A percentile compares a stretch with the other conserved stretches of the same genome.
Evolutionary conservation across 208 protist genomes (phyloP).

Genomic region (Trichomonas vaginalis): DNA sequence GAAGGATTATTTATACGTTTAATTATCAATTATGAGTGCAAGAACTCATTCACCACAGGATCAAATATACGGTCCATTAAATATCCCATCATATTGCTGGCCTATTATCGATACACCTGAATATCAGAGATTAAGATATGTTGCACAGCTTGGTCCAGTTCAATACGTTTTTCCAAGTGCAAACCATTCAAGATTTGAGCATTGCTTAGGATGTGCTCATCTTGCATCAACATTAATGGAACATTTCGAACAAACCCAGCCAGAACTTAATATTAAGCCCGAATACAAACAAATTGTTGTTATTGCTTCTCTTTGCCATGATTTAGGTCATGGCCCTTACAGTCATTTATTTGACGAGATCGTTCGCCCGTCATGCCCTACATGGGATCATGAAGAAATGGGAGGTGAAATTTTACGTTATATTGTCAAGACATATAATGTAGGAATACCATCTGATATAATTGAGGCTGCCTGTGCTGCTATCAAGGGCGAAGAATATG

Average conservation of each 20-base stretch:
- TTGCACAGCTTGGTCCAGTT: conserved; percentile 28
- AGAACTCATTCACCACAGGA: not conserved
- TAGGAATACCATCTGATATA: not conserved
- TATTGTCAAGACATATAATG: not conserved
- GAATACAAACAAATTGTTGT: conserved; percentile 18
- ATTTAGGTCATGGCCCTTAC: conserved; percentile 37
- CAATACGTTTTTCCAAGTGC: conserved; percentile 35
- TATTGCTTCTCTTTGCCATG: conserved; percentile 33
- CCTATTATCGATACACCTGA: conserved; percentile 36
- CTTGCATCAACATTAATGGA: conserved; percentile 23
- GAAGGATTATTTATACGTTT: no score
- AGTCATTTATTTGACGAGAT: conserved; percentile 30
- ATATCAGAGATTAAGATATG: conserved; percentile 31
- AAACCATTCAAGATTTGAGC: conserved; percentile 38
- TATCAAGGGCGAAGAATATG: not conserved
- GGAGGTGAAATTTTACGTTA: not conserved
- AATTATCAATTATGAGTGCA: no score
- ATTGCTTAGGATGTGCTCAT: conserved; percentile 37
- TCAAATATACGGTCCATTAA: not conserved
- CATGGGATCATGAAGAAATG: conserved; percentile 21
- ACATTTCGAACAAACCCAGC: conserved; percentile 10
- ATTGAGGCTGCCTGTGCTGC: not conserved
- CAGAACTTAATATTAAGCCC: conserved; percentile 4
- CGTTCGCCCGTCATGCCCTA: not conserved
- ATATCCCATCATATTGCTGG: not conserved